Evolutionary conservation across 176 grass and related monocot species (phyloP).

Genomic region (Secale cereale): DNA sequence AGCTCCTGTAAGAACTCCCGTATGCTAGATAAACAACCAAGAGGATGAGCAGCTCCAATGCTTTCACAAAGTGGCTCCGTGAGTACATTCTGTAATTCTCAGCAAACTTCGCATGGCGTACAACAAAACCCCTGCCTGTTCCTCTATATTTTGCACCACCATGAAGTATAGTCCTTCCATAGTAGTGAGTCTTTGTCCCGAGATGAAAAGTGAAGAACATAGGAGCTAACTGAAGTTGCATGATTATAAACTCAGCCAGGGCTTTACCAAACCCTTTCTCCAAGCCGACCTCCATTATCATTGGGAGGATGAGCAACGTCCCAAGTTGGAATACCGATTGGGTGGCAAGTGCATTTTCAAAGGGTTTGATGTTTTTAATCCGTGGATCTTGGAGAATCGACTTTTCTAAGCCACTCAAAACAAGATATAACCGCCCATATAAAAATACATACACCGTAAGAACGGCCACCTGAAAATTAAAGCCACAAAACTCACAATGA

Average conservation of each 20-base stretch:
- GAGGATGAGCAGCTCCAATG: slow-evolving; percentile 59
- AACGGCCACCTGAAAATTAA: slow-evolving; percentile 50
- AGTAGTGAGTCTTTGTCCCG: slow-evolving; percentile 75
- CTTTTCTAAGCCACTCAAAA: slow-evolving; percentile 64
- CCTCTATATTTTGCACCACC: slow-evolving; percentile 74
- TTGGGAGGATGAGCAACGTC: slow-evolving; percentile 51
- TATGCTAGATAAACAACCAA: slow-evolving; percentile 67
- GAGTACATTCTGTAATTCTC: slow-evolving; percentile 82
- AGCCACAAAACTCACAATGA: neutral
- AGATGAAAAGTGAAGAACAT: slow-evolving; percentile 78
- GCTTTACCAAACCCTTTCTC: slow-evolving; percentile 74
- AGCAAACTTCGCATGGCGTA: slow-evolving; percentile 65
- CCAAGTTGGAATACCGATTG: slow-evolving; percentile 73
- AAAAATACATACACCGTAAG: slow-evolving; percentile 66
- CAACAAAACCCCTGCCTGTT: slow-evolving; percentile 71
- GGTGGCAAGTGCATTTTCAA: slow-evolving; percentile 65
- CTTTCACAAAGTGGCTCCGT: slow-evolving; percentile 74
- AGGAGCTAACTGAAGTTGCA: slow-evolving; percentile 71
- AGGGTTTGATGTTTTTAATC: slow-evolving; percentile 50
- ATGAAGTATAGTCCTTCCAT: slow-evolving; percentile 63
- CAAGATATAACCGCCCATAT: slow-evolving; percentile 71
- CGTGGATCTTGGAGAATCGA: slow-evolving; percentile 57
- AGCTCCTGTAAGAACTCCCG: slow-evolving; percentile 47
- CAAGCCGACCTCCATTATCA: slow-evolving; percentile 70
- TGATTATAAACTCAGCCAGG: slow-evolving; percentile 64